phyloP scores from a whole-genome alignment of 192 early-diverging fungal genomes.

The Coemansia sp. region DNA sequence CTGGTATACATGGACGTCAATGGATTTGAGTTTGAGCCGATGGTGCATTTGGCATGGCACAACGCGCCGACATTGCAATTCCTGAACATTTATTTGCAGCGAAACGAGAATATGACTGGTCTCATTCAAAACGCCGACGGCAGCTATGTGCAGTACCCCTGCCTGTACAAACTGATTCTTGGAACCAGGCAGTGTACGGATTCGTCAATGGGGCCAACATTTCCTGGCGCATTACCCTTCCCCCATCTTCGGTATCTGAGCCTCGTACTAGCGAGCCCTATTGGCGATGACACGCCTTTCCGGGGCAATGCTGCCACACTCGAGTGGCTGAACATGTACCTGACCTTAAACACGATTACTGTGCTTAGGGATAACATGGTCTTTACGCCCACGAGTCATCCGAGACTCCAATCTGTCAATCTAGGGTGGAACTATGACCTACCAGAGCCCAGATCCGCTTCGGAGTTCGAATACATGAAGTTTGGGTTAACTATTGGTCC shows the following conservation, averaged over 20 bases:
- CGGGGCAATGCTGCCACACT: neutral
- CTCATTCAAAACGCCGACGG: neutral
- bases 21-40: neutral
- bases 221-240: neutral
- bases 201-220: no score
- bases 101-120: neutral
- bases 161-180: neutral
- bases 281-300: neutral
- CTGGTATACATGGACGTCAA: neutral
- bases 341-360: neutral
- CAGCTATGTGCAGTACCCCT: neutral
- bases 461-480: neutral
- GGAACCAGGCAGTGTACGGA: no score
- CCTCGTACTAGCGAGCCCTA: neutral
- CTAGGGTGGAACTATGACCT: neutral
- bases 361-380: neutral
- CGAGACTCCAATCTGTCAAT: neutral
- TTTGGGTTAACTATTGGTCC: neutral
- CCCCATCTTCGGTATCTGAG: neutral
- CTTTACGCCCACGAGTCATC: neutral
- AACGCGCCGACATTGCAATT: neutral
- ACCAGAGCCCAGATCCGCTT: neutral
- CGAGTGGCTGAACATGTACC: neutral
- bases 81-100: neutral
- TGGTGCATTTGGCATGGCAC: neutral